phyloP scores from a whole-genome alignment of 441 rosid genomes.

The Croton laevigatus region DNA sequence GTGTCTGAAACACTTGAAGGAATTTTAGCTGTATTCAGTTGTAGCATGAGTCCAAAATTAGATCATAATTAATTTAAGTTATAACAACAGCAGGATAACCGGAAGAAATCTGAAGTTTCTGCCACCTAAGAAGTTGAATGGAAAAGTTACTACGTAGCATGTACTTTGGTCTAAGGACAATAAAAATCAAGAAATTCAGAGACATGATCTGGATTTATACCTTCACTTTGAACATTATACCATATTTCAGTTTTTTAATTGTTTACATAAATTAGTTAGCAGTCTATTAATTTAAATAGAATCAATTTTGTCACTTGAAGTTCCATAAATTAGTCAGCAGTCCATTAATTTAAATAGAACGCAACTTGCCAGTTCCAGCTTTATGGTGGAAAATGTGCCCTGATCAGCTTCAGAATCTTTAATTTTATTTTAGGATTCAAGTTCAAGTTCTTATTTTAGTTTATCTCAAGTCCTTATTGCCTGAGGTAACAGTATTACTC shows the following conservation, averaged over 20 bases:
- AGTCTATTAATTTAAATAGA: too few relatives aligned
- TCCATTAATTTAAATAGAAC: too few relatives aligned
- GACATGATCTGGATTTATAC: background rate
- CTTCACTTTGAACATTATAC: background rate
- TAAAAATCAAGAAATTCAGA: too few relatives aligned
- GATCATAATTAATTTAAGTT: too few relatives aligned
- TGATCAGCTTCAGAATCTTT: background rate
- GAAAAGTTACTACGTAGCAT: conserved; percentile 1
- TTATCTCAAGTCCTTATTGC: background rate
- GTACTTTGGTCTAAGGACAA: too few relatives aligned
- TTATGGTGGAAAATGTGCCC: background rate
- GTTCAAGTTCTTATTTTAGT: background rate
- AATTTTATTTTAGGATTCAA: too few relatives aligned
- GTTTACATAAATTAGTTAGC: background rate
- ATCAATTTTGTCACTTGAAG: too few relatives aligned
- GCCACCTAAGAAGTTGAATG: background rate
- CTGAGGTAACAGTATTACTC: background rate
- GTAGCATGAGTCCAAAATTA: too few relatives aligned
- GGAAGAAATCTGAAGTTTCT: background rate
- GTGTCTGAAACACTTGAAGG: too few relatives aligned
- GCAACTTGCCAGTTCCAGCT: too few relatives aligned
- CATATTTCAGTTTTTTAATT: background rate
- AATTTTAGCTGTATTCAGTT: too few relatives aligned
- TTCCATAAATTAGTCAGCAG: too few relatives aligned
- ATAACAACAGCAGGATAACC: background rate